phyloP scores from a whole-genome alignment of 2,329 filamentous ascomycete genomes.

The Coniochaeta hoffmannii region DNA sequence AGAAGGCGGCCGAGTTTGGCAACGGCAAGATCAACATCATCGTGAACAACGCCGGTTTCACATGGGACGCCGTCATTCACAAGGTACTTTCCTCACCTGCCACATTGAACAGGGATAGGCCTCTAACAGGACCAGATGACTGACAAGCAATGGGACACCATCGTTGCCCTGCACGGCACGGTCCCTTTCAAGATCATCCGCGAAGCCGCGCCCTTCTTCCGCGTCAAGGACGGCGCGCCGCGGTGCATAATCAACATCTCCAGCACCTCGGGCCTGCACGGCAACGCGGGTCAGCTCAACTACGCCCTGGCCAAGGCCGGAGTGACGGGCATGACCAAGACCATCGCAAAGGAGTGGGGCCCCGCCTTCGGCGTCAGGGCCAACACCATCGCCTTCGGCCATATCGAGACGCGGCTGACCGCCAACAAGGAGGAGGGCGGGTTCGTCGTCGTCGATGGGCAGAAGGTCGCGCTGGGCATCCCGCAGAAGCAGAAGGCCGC shows the following conservation, averaged over 20 bases:
- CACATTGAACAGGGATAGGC: neutral
- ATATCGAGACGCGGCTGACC: constrained; percentile 73
- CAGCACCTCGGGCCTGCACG: constrained; percentile 73
- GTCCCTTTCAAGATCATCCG: constrained; percentile 80
- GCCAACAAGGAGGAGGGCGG: constrained; percentile 78
- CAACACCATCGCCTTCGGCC: constrained; percentile 80
- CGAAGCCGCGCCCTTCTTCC: constrained; percentile 77
- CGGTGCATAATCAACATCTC: constrained; percentile 79
- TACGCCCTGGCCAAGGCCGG: constrained; percentile 82
- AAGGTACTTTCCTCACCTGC: constrained; percentile 34
- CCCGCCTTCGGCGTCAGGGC: constrained; percentile 72
- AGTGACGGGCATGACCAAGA: constrained; percentile 75
- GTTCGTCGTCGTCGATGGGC: constrained; percentile 69
- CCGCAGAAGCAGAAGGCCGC: constrained; percentile 49
- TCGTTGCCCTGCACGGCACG: constrained; percentile 74
- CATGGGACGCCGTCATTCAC: constrained; percentile 89
- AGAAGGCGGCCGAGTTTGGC: constrained; percentile 71
- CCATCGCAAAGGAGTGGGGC: constrained; percentile 89
- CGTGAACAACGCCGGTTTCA: constrained; percentile 88
- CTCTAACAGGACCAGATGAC: constrained; percentile 45
- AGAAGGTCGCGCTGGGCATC: constrained; percentile 68
- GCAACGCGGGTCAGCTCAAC: constrained; percentile 88
- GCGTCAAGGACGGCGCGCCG: constrained; percentile 73
- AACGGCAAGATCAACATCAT: constrained; percentile 84
- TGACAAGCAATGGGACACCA: constrained; percentile 87